Percentiles rank a stretch among this genome's conserved stretches.
phyloP scores from a whole-genome alignment of 2,329 filamentous ascomycete species.

The Pseudofabraea citricarpa region DNA sequence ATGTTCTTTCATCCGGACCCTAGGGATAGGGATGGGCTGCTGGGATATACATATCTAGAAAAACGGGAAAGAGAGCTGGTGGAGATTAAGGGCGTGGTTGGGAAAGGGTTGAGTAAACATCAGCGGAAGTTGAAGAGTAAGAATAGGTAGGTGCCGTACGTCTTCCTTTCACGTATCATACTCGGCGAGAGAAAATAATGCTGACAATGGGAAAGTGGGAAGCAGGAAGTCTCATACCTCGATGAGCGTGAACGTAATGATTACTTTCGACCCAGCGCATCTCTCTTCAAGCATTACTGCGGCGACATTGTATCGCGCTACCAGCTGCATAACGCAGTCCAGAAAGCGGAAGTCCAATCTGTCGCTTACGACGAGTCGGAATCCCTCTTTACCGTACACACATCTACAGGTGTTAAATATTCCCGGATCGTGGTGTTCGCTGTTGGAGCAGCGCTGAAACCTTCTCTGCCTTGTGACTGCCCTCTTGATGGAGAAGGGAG shows the following conservation, averaged over 20 bases:
- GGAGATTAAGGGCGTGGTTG: slow-evolving; percentile 70
- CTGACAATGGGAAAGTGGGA: no score
- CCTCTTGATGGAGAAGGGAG: slow-evolving; percentile 20
- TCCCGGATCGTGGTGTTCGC: slow-evolving; percentile 64
- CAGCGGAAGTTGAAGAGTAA: slow-evolving; percentile 58
- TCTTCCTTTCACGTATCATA: no score
- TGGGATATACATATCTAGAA: slow-evolving; percentile 62
- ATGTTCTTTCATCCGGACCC: slow-evolving; percentile 84
- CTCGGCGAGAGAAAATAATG: no score
- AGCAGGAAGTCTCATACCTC: slow-evolving; percentile 29
- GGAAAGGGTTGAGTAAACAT: slow-evolving; percentile 77
- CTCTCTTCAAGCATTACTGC: slow-evolving; percentile 60
- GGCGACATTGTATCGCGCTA: slow-evolving; percentile 52
- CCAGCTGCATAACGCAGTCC: slow-evolving; percentile 50
- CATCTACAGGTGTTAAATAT: slow-evolving; percentile 48
- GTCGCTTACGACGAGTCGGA: slow-evolving; percentile 14
- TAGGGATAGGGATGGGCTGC: slow-evolving; percentile 65
- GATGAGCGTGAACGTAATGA: slow-evolving; percentile 65
- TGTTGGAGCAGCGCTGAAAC: slow-evolving; percentile 62
- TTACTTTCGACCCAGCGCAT: slow-evolving; percentile 60
- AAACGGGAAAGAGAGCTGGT: slow-evolving; percentile 58
- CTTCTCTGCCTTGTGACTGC: slow-evolving; percentile 32
- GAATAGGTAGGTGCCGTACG: slow-evolving; percentile 41
- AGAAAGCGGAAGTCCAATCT: slow-evolving; percentile 40
- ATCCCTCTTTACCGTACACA: slow-evolving; percentile 53